Base-by-base conservation (phyloP, 2,329 filamentous ascomycete species). In the Calonectria henricotiae region DNA sequence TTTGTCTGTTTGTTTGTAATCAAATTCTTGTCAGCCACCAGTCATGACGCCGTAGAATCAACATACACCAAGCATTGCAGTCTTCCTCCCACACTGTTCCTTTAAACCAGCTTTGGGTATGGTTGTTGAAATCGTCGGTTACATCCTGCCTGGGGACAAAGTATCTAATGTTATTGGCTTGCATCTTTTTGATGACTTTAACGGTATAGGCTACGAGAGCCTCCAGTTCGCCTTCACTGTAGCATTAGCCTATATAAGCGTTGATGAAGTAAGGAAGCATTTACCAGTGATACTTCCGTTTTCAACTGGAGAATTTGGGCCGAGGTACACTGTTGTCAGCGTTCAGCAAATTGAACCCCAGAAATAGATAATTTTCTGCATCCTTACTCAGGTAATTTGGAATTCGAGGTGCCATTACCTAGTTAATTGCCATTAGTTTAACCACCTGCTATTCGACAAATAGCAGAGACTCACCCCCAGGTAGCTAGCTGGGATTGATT, bases 111-210 rank as follows among this genome's bases (percentile, higher is more conserved):
- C 51, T 55, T 13, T 55, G 51, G 9, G 51, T 55, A 6, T 55
- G 51, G 12, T 35, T 35, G 6, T 55, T 55, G n/a, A 55, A 55
- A 20, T 55, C 51, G 32, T 55, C 30, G n/a, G 32, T 37, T 2
- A 55, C 51, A 3, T 32, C 17, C 13, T 55, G 51, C 32, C 37
- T 55, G 17, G 51, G 51, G 6, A 37, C 51, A 37, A 55, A 55
- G n/a, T 55, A 55, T 55, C 23, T 55, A 12, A 55, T 55, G 32
- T 55, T 55, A n/a, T 55, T n/a, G n/a, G n/a, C 35, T n/a, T 55
- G 51, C 51, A 55, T 55, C 32, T 55, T 55, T n/a, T 55, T 55
- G n/a, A 55, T 20, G 5, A 20, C 9, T 20, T 55, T 55, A 11
- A 55, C 9, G 6, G 51, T 55, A 25, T 55, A 55, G 8, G 51